Evolutionary conservation across 2,329 filamentous ascomycete species (phyloP).

Genomic region (Diaporthe sp.): DNA sequence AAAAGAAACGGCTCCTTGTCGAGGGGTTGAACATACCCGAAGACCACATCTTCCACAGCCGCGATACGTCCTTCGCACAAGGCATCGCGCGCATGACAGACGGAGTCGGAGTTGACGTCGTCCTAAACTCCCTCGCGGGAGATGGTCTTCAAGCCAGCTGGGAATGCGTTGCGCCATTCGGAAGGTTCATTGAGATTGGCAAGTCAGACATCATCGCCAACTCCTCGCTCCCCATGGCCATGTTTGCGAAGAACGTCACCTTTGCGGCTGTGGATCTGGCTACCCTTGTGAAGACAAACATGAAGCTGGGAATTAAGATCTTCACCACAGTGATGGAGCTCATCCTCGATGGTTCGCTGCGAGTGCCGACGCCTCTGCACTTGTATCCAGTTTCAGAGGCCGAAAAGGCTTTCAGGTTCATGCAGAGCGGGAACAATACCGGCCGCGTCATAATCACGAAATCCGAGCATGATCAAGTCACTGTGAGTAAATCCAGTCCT

Average conservation of each 20-base stretch:
- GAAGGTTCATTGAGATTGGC: conserved; percentile 57
- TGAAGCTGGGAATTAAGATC: neutral
- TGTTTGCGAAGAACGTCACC: conserved; percentile 48
- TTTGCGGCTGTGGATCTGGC: too few relatives aligned
- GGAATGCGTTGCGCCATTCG: conserved; percentile 54
- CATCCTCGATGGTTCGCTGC: too few relatives aligned
- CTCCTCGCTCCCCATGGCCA: conserved; percentile 52
- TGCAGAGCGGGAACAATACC: too few relatives aligned
- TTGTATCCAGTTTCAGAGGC: too few relatives aligned
- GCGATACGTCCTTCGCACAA: neutral
- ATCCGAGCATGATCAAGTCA: too few relatives aligned
- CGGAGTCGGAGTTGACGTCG: conserved; percentile 12
- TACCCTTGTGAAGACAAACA: neutral
- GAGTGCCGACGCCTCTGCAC: too few relatives aligned
- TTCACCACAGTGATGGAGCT: too few relatives aligned
- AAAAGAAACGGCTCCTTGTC: too few relatives aligned
- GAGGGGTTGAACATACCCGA: too few relatives aligned
- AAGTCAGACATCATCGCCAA: conserved; percentile 51
- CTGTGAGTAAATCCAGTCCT: too few relatives aligned
- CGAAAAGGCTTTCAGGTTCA: too few relatives aligned
- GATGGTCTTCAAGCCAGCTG: conserved; percentile 54
- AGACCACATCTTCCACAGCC: neutral
- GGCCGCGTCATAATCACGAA: too few relatives aligned
- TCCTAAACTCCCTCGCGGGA: conserved; percentile 27
- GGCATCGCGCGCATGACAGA: conserved; percentile 1